These are phyloP conservation scores for Bauhinia variegata DNA, from an alignment of 306 rosid species.

Conservation along the genomic window DNA sequence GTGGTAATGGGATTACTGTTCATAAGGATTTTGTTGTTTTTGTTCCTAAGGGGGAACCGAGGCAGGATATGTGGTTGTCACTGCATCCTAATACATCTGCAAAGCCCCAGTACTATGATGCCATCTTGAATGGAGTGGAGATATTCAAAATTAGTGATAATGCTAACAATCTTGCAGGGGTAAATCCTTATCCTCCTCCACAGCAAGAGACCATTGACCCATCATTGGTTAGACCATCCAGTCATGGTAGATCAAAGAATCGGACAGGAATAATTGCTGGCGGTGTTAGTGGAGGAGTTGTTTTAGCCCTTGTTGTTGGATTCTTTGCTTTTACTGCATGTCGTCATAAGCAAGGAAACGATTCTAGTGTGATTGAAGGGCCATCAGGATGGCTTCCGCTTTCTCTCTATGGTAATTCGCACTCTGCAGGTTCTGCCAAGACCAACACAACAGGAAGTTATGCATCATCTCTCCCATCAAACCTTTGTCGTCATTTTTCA, in stretches of 20 bases:
- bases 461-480: slow-evolving; percentile 84
- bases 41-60: slow-evolving; percentile 67
- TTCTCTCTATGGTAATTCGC: slow-evolving; percentile 90
- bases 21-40: slow-evolving; percentile 62
- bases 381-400: slow-evolving; percentile 99
- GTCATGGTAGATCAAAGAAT: slow-evolving; percentile 57
- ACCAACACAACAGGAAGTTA: slow-evolving; percentile 94
- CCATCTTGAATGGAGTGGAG: slow-evolving; percentile 87
- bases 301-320: slow-evolving; percentile 57
- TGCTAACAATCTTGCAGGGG: slow-evolving; percentile 72
- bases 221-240: slow-evolving; percentile 47
- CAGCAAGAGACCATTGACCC: slow-evolving; percentile 56
- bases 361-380: slow-evolving; percentile 78
- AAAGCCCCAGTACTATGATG: slow-evolving; percentile 47
- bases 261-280: slow-evolving; percentile 71
- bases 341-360: slow-evolving; percentile 58
- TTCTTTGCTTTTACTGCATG: slow-evolving; percentile 51
- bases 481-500: slow-evolving; percentile 97
- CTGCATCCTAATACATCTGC: slow-evolving; percentile 54
- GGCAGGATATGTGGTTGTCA: slow-evolving; percentile 72
- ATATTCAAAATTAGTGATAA: slow-evolving; percentile 71
- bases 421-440: slow-evolving; percentile 87
- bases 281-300: slow-evolving; percentile 68
- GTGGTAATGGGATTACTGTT: slow-evolving; percentile 49
- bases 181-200: slow-evolving; percentile 71